Evolutionary conservation across 768 basidiomycete genomes (phyloP), one percentile per base, ranked within the genome.

Genomic region (Cystofilobasidium capitatum): DNA sequence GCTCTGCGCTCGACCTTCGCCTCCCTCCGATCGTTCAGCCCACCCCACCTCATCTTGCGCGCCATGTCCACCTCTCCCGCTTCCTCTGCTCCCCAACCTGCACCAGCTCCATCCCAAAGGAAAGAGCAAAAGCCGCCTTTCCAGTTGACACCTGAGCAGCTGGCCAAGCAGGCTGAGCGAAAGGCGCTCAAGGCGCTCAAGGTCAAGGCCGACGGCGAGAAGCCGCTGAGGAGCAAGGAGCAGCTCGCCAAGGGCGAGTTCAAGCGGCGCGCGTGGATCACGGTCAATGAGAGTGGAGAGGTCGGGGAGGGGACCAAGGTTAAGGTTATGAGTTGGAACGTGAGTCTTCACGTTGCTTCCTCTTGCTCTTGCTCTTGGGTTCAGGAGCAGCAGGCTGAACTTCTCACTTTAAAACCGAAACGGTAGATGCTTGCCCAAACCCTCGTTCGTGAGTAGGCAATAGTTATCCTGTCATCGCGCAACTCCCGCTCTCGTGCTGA

Each of bases 1-100:
- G 63, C 12, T 58, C 37, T 44, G 12, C 31, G 45, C 57, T 6
- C 35, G 44, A 10, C 29, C 33, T 22, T 58, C 33, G 29, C 16
- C 65, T 12, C 29, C 29, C 9, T 33, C 24, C 9, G 13, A 5
- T 26, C 35, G 42, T 17, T 13, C 44, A 24, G 57, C 65, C 20
- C 59, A 26, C 45, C 31, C 40, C 20, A 5, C 17, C 17, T 39
- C 67, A 22, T 64, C 58, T 59, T n/a, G 20, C 45, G 20, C 39
- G 64, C 70, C 42, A 72, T 70, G 37, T 69, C 45, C 14, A n/a
- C 59, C n/a, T 66, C 51, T 2, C 61, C 62, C n/a, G 65, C 61
- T 3, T 67, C 72, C 20, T 66, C 54, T 17, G 39, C 31, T 31
- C 65, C 39, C 10, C 64, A 63, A 36, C n/a, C n/a, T n/a, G n/a